Evolutionary conservation across 139 green algal species (phyloP).

Genomic region (Ulvella scutata): DNA sequence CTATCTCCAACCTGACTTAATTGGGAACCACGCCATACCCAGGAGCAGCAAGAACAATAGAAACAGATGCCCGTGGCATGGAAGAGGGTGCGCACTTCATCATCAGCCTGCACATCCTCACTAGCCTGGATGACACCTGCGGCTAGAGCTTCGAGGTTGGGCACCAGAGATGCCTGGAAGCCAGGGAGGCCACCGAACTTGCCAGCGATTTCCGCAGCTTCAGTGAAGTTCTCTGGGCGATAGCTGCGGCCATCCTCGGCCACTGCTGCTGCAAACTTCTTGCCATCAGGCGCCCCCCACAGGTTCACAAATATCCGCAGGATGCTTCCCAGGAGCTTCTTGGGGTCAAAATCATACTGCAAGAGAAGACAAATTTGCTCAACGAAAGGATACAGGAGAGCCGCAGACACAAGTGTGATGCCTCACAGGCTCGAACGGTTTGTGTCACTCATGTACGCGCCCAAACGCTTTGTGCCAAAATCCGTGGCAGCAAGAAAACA

Average conservation of each 20-base stretch:
- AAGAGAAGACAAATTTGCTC: too few species aligned
- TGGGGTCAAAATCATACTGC: slow-evolving; percentile 17
- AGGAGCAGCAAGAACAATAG: too few species aligned
- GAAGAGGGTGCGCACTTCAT: slow-evolving; percentile 34
- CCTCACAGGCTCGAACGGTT: too few species aligned
- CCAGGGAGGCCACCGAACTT: slow-evolving; percentile 7
- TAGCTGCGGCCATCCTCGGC: slow-evolving; percentile 68
- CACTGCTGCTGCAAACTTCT: slow-evolving; percentile 52
- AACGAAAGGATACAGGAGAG: too few species aligned
- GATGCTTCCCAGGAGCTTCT: slow-evolving; percentile 58
- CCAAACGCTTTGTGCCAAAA: too few species aligned
- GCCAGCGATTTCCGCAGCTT: slow-evolving; percentile 17
- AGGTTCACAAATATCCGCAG: slow-evolving; percentile 78
- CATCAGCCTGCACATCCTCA: slow-evolving; percentile 34
- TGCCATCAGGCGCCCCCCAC: slow-evolving; percentile 26
- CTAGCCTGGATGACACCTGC: slow-evolving; percentile 21
- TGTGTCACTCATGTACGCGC: too few species aligned
- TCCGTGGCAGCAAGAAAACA: too few species aligned
- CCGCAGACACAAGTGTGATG: too few species aligned
- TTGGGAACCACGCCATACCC: too few species aligned
- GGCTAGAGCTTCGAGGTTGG: slow-evolving; percentile 32
- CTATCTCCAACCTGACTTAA: too few species aligned
- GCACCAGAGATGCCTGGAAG: not conserved
- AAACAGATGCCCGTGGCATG: too few species aligned
- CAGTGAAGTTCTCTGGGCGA: slow-evolving; percentile 49